Base-by-base conservation (phyloP, 1,284 basidiomycete species). In the Flammula alnicola region DNA sequence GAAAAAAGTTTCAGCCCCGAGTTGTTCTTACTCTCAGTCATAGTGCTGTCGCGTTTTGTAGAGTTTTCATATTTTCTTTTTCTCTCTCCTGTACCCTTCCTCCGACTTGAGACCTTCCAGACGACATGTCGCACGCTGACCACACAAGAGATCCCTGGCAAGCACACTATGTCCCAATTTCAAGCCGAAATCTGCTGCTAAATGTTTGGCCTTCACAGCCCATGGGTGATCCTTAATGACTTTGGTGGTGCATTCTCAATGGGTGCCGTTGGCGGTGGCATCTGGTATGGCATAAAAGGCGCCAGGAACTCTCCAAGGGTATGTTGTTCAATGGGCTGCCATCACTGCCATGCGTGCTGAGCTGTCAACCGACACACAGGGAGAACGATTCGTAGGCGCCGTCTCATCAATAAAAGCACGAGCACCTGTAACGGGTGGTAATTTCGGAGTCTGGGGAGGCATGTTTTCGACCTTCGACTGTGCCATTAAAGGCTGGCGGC, bases 251-350 rank as follows among this genome's bases (percentile, higher is more conserved):
- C 95, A 14, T 96, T 95, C 67, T 84, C 93, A 27, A 96, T 96
- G 94, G 94, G 93, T 67, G 92, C 93, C 17, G 86, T 96, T 42
- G 95, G 95, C 62, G 94, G 96, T 63, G 94, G 93, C 59, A 95
- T 99, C 66, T 99, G 96, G 96, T 95, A 99, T 74, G 94, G 95
- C 59, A 95, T 98, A 67, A 99, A 99, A 74, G 97, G 96, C 53
- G 95, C 95, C 12, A 82, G 96, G 62, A 99, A 98, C 73, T 96
- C 94, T 54, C 96, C 96, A 51, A 81, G 89, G 68, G 95, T 95
- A 63, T 49, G 89, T 80, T 10, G 35, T 25, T 32, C 26, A 42
- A 9, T 31, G 26, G 27, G 17, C 32, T 44, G 16, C 27, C 20
- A 12, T 36, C 44, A 29, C 36, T 35, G 31, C 23, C 39, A 39